Evolutionary conservation across 305 asterid genomes (phyloP).

Genomic region (Solanum aculeatissimum): DNA sequence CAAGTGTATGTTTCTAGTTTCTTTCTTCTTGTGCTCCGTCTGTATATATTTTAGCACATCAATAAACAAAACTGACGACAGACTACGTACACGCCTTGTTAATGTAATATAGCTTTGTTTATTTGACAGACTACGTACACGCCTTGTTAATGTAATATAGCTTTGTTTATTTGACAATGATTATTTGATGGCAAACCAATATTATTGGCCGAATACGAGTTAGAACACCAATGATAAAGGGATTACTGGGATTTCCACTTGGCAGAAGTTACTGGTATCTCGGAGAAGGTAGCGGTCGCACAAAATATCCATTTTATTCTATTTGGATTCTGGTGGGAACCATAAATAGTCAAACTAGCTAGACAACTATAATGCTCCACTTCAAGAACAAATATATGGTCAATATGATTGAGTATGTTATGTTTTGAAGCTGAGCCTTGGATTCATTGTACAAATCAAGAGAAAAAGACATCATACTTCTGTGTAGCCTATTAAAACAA

Average conservation of each 20-base stretch:
- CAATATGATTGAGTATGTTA: background rate
- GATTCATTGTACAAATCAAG: background rate
- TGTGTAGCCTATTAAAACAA: background rate
- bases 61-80: background rate
- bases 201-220: background rate
- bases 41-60: background rate
- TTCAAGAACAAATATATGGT: background rate
- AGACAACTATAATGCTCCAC: background rate
- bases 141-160: background rate
- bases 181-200: background rate
- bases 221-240: background rate
- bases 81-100: background rate
- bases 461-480: background rate
- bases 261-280: background rate
- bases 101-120: background rate
- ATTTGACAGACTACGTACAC: background rate
- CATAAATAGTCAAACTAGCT: background rate
- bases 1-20: background rate
- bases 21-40: background rate
- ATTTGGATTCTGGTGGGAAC: background rate
- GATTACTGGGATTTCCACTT: background rate
- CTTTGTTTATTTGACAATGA: background rate
- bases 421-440: background rate
- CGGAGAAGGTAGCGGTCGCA: background rate
- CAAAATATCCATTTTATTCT: background rate